phyloP scores from a whole-genome alignment of 495 filamentous ascomycete species.

The Friedmanniomyces endolithicus region DNA sequence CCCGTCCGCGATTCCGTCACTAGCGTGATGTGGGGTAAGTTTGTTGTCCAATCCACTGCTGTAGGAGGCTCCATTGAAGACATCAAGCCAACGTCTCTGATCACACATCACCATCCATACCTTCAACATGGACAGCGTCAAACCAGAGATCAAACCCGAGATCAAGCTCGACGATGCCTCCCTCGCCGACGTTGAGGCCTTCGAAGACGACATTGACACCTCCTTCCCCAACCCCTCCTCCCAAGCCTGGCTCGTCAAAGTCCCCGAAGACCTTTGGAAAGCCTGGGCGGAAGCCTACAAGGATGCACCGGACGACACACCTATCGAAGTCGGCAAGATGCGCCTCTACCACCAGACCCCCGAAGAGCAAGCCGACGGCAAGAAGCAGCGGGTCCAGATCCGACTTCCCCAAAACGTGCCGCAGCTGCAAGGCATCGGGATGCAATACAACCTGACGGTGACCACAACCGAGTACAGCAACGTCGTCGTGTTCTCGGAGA shows the following conservation, averaged over 20 bases:
- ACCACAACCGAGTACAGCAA: slow-evolving; percentile 54
- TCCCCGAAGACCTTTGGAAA: slow-evolving; percentile 71
- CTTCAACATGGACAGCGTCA: slow-evolving; percentile 10
- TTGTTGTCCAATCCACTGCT: no score
- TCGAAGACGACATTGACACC: slow-evolving; percentile 81
- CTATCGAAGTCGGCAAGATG: slow-evolving; percentile 63
- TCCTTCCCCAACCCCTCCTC: slow-evolving; percentile 49
- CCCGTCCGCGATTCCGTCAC: no score
- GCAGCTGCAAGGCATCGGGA: slow-evolving; percentile 55
- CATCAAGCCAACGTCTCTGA: no score
- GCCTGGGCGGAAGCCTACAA: slow-evolving; percentile 35
- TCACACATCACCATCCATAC: no score
- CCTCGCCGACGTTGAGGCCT: slow-evolving; percentile 59
- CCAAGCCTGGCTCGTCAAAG: slow-evolving; percentile 57
- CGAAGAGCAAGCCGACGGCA: not conserved
- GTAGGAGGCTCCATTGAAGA: no score
- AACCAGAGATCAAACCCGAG: slow-evolving; percentile 16
- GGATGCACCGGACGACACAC: slow-evolving; percentile 45
- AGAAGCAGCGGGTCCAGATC: slow-evolving; percentile 36
- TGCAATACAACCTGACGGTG: slow-evolving; percentile 68
- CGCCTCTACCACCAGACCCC: slow-evolving; percentile 37
- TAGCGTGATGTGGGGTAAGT: no score
- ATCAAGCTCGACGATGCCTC: slow-evolving; percentile 13
- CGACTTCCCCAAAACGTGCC: slow-evolving; percentile 40
- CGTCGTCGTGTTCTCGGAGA: slow-evolving; percentile 81